Evolutionary conservation across 1,284 basidiomycete species (phyloP), one percentile per base, ranked within the genome.

Genomic region (Ganoderma sinense): DNA sequence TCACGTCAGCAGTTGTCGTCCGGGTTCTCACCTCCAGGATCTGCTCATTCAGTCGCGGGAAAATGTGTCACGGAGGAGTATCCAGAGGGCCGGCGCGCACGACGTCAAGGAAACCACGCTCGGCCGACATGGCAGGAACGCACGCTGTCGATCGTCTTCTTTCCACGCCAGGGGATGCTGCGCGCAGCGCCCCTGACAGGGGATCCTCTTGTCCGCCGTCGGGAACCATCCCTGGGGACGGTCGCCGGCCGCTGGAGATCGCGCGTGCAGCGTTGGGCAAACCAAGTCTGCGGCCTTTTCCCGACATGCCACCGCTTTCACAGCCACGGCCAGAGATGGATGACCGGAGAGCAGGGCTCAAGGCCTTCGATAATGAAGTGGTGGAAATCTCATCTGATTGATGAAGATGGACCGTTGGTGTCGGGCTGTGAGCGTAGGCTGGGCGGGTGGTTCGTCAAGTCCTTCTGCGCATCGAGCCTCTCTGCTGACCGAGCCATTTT

Each of bases 341-440:
- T n/a, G 33, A 43, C 65, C 62, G 51, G 61, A 62, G 64, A 23
- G 11, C 18, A 16, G 29, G 33, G n/a, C 40, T 39, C 16, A 31
- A 20, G 33, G 31, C 51, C 18, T 18, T 60, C 26, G 45, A 66
- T 66, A 58, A 71, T 63, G 75, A 74, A 64, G 60, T 75, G 20
- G 68, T 75, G 29, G 69, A 71, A 59, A 69, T 76, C 45, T 40
- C 20, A 39, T 75, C 72, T 70, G 75, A 74, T 70, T 75, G 69
- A 73, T 63, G 26, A 13, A 13, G 48, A 48, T 60, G 31, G 14
- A 13, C 59, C 39, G 56, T 61, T 41, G 36, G 23, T 56, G 23
- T 61, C 59, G 56, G 40, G 39, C 36, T 61, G 6, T 23, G 39
- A 40, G 23, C 1, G 23, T 26, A 23, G 39, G 18, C 29, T 61